Evolutionary conservation across 139 green algal species (phyloP).

Genomic region (Micractinium sp.): DNA sequence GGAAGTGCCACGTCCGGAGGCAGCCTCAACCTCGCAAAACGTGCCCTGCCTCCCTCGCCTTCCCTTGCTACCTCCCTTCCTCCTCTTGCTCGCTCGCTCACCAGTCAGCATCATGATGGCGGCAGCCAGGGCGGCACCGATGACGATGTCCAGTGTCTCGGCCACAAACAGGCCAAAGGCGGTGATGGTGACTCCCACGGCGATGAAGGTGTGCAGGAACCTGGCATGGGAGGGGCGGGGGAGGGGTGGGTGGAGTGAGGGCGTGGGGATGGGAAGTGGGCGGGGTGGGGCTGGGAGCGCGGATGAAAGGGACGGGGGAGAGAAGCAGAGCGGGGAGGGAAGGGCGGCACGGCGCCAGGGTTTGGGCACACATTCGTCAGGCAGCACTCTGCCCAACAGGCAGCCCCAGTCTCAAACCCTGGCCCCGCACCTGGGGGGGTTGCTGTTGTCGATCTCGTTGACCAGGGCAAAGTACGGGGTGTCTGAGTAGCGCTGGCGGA

Average conservation of each 20-base stretch:
- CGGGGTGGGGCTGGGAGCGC: background rate
- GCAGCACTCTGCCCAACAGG: too few species aligned
- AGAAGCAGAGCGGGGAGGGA: too few species aligned
- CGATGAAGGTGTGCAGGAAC: constrained; percentile 53
- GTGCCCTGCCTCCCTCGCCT: background rate
- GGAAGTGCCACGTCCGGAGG: too few species aligned
- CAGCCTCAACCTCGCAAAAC: background rate
- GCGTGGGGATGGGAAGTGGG: background rate
- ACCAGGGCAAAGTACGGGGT: constrained; percentile 64
- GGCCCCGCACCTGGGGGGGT: constrained; percentile 16
- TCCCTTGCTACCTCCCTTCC: background rate
- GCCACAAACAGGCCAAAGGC: constrained; percentile 39
- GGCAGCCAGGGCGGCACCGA: constrained; percentile 53
- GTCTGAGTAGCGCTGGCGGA: constrained; percentile 54
- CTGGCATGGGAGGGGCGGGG: background rate
- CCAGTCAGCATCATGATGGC: constrained; percentile 68
- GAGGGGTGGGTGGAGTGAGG: background rate
- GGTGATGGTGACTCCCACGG: constrained; percentile 50
- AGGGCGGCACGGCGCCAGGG: too few species aligned
- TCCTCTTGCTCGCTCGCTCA: background rate
- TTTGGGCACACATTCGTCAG: too few species aligned
- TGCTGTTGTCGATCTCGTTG: constrained; percentile 59
- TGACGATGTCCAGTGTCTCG: constrained; percentile 36
- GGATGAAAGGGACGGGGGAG: background rate
- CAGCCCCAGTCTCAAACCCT: background rate